phyloP scores from a whole-genome alignment of 306 rosid species.

The Psophocarpus tetragonolobus region DNA sequence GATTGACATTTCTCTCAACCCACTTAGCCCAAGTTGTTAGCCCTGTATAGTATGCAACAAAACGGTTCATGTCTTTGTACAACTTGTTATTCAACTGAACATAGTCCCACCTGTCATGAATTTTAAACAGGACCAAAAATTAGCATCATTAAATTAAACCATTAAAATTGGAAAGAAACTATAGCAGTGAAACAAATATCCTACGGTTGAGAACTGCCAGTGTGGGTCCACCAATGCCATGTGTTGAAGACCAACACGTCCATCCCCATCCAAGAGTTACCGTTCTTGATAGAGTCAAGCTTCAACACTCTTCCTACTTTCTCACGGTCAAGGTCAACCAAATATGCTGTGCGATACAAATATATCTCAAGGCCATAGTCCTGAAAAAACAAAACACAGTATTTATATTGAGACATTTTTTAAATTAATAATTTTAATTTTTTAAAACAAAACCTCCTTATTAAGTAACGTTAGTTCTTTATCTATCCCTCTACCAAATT shows the following conservation, averaged over 20 bases:
- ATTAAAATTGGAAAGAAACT: background rate
- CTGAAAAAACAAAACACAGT: constrained; percentile 34
- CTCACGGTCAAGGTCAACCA: constrained; percentile 75
- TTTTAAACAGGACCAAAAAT: background rate
- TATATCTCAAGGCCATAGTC: constrained; percentile 62
- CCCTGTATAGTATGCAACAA: constrained; percentile 77
- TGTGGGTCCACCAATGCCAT: constrained; percentile 99
- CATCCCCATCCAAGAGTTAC: constrained; percentile 86
- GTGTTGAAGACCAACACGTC: constrained; percentile 78
- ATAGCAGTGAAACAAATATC: constrained; percentile 14
- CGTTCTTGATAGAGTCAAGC: constrained; percentile 70
- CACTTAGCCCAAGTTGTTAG: constrained; percentile 85
- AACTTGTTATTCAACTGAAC: constrained; percentile 53
- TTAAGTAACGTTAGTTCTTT: background rate
- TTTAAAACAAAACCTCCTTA: background rate
- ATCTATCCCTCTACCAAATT: background rate
- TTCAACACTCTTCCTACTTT: constrained; percentile 73
- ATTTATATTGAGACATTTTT: background rate
- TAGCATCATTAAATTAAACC: background rate
- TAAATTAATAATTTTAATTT: background rate
- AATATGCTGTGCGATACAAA: constrained; percentile 66
- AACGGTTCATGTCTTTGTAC: constrained; percentile 82
- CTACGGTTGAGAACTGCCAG: constrained; percentile 81
- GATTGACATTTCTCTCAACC: constrained; percentile 65
- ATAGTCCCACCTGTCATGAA: constrained; percentile 69